Evolutionary conservation across 257 asterid genomes (phyloP).

Genomic region (Linderniella brevidens): DNA sequence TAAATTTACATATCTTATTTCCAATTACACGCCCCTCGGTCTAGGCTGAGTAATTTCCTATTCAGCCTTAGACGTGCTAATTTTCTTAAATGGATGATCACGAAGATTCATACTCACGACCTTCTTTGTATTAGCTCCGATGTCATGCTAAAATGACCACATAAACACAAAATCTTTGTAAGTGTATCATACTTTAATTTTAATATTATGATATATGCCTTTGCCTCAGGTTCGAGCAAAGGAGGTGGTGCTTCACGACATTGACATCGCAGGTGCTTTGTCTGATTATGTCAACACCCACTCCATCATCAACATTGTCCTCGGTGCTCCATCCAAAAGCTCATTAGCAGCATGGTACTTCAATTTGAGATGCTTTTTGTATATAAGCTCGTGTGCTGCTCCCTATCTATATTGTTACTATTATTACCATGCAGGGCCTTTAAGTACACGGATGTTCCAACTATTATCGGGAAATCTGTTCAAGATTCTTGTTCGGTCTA

Average conservation of each 20-base stretch:
- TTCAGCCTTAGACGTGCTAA: no score
- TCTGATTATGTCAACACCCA: constrained; percentile 24
- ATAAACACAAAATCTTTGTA: no score
- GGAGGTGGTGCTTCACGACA: constrained; percentile 54
- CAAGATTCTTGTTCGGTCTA: constrained; percentile 62
- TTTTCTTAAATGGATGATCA: no score
- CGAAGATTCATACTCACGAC: no score
- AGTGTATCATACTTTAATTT: no score
- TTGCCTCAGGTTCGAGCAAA: constrained; percentile 38
- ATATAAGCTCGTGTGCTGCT: no score
- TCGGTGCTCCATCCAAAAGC: constrained; percentile 57
- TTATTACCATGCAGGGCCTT: constrained; percentile 42
- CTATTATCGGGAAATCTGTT: constrained; percentile 26
- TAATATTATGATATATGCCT: no score
- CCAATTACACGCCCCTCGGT: no score
- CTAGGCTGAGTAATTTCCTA: no score
- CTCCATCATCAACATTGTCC: constrained; percentile 30
- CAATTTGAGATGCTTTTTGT: not conserved
- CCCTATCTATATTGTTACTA: not conserved
- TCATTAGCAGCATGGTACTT: constrained; percentile 46
- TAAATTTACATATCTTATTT: no score
- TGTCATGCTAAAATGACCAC: no score
- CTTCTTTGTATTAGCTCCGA: no score
- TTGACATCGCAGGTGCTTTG: constrained; percentile 37
- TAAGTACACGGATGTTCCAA: constrained; percentile 37